These are phyloP conservation scores for Sarcocystis neurona DNA, from an alignment of 169 alveolate genomes.

Conservation along the genomic window DNA sequence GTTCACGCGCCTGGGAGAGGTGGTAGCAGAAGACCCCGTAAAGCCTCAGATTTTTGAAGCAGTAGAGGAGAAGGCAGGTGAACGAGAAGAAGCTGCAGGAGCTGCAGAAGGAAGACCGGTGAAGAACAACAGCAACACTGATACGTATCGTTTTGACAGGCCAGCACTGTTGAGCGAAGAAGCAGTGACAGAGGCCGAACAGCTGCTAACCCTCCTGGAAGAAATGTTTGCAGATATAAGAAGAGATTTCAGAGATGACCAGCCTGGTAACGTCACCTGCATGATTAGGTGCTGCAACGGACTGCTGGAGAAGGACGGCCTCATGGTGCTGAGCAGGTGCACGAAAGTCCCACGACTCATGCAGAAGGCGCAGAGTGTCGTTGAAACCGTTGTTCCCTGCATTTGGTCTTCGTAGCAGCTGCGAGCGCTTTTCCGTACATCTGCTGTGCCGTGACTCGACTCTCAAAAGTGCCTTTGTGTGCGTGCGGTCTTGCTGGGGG, in stretches of 20 bases:
- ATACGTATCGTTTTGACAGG: neutral
- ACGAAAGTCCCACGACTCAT: constrained; percentile 39
- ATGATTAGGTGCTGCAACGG: constrained; percentile 66
- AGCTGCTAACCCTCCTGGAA: constrained; percentile 34
- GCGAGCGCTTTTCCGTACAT: neutral
- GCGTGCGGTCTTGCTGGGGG: too few species aligned
- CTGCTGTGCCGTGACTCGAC: too few species aligned
- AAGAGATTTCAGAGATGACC: constrained; percentile 12
- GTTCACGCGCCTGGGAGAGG: neutral
- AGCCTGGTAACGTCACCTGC: constrained; percentile 54
- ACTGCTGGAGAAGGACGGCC: constrained; percentile 59
- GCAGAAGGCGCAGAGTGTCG: constrained; percentile 52
- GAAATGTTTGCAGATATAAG: constrained; percentile 43
- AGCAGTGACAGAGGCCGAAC: neutral
- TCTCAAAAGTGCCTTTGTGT: too few species aligned
- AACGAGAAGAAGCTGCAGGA: neutral
- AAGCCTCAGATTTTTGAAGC: too few species aligned
- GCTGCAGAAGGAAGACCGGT: neutral
- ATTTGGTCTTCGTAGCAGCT: constrained; percentile 52
- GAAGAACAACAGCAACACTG: neutral
- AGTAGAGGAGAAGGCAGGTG: neutral
- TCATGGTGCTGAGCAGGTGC: constrained; percentile 57
- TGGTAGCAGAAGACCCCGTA: neutral
- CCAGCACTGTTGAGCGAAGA: neutral
- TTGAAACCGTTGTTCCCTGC: constrained; percentile 64